These are phyloP conservation scores for Gnomoniopsis smithogilvyi DNA, from an alignment of 2,329 filamentous ascomycete species.

Conservation along the genomic window DNA sequence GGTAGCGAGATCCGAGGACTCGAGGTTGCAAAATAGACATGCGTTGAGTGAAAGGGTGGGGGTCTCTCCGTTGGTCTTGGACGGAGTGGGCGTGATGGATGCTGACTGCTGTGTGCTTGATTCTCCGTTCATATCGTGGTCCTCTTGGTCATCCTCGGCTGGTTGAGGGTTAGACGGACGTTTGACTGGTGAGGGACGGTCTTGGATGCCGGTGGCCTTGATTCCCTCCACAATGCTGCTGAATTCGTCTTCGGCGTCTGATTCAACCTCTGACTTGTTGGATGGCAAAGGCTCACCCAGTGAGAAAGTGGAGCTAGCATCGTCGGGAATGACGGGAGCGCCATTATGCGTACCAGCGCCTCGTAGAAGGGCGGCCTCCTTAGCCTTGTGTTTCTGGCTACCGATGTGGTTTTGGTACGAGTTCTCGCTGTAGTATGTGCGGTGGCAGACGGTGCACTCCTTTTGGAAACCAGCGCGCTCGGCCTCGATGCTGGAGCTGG, in stretches of 20 bases:
- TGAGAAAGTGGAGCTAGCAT: slow-evolving; percentile 81
- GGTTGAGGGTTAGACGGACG: slow-evolving; percentile 50
- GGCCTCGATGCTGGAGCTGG: slow-evolving; percentile 76
- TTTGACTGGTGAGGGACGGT: slow-evolving; percentile 48
- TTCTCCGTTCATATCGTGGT: slow-evolving; percentile 41
- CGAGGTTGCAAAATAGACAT: slow-evolving; percentile 91
- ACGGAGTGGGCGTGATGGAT: slow-evolving; percentile 20
- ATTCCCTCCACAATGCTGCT: slow-evolving; percentile 74
- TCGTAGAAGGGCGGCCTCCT: slow-evolving; percentile 49
- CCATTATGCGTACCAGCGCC: slow-evolving; percentile 26
- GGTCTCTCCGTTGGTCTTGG: slow-evolving; percentile 26
- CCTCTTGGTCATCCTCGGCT: slow-evolving; percentile 37
- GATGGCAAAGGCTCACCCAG: slow-evolving; percentile 71
- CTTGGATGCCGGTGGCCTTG: slow-evolving; percentile 55
- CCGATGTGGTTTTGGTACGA: slow-evolving; percentile 89
- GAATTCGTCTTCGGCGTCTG: slow-evolving; percentile 71
- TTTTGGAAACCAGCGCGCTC: slow-evolving; percentile 88
- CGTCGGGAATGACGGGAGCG: slow-evolving; percentile 52
- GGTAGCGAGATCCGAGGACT: slow-evolving; percentile 70
- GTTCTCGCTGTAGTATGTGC: slow-evolving; percentile 95
- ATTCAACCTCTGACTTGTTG: slow-evolving; percentile 50
- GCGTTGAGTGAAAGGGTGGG: slow-evolving; percentile 40
- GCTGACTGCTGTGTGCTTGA: slow-evolving; percentile 34
- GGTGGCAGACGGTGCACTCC: slow-evolving; percentile 75
- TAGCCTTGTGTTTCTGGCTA: slow-evolving; percentile 83